These are phyloP conservation scores for Phaeosphaeriaceae sp. DNA, from an alignment of 2,329 filamentous ascomycete species.

Conservation along the genomic window DNA sequence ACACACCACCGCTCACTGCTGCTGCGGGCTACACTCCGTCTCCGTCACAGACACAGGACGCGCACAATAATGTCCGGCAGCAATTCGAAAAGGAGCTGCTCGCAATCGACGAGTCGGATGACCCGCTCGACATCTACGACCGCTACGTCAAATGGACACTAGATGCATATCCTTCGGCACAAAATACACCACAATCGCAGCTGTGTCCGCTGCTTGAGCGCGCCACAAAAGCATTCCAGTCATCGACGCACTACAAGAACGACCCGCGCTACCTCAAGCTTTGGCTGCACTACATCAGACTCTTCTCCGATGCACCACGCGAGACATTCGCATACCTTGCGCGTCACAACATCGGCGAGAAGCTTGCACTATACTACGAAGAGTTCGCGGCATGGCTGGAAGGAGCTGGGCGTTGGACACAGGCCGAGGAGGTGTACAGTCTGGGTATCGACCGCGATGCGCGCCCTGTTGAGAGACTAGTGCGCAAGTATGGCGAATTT, in stretches of 20 bases:
- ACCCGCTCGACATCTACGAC: constrained; percentile 94
- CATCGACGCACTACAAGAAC: constrained; percentile 88
- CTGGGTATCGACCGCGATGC: constrained; percentile 90
- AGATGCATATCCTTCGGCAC: constrained; percentile 91
- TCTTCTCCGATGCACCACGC: constrained; percentile 91
- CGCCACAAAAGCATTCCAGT: constrained; percentile 87
- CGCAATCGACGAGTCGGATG: constrained; percentile 83
- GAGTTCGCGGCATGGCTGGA: constrained; percentile 96
- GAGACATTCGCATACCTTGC: constrained; percentile 93
- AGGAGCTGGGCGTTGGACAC: constrained; percentile 79
- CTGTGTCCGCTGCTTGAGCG: constrained; percentile 88
- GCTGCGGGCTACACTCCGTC: constrained; percentile 56
- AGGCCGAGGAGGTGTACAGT: constrained; percentile 93
- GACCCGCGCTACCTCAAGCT: constrained; percentile 91
- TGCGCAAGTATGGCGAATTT: constrained; percentile 93
- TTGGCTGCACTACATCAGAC: constrained; percentile 91
- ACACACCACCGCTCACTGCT: constrained; percentile 66
- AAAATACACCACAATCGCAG: constrained; percentile 90
- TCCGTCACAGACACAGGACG: constrained; percentile 74
- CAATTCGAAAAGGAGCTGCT: constrained; percentile 87
- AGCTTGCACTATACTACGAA: constrained; percentile 91
- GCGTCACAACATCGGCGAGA: constrained; percentile 85
- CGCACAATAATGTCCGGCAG: constrained; percentile 79
- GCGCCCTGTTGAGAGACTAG: constrained; percentile 77
- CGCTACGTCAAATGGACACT: constrained; percentile 97